Evolutionary conservation across 495 filamentous ascomycete genomes (phyloP).

Genomic region (Penicillium ucsense): DNA sequence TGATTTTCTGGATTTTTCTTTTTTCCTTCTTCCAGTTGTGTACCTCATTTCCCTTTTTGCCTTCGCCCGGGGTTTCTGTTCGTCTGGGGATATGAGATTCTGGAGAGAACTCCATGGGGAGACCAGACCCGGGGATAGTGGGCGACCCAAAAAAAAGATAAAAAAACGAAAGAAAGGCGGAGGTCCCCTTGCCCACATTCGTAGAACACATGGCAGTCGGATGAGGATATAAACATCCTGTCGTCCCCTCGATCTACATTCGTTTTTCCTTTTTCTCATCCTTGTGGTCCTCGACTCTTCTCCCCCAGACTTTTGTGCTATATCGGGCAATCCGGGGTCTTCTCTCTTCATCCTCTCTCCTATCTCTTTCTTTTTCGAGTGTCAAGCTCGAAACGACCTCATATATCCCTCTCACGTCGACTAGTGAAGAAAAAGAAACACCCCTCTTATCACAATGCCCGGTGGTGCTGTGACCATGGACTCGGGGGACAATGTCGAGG

Average conservation of each 20-base stretch:
- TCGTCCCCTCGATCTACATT: neutral
- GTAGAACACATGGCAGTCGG: too few species aligned
- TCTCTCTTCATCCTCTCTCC: neutral
- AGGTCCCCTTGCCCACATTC: too few species aligned
- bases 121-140: too few species aligned
- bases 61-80: neutral
- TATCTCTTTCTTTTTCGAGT: neutral
- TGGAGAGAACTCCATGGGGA: neutral
- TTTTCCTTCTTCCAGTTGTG: neutral
- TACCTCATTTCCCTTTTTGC: neutral
- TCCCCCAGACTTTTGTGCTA: too few species aligned
- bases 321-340: too few species aligned
- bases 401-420: neutral
- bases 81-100: conserved; percentile 4
- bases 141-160: too few species aligned
- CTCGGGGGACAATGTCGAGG: conserved; percentile 27
- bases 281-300: neutral
- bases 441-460: conserved; percentile 9
- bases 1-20: too few species aligned
- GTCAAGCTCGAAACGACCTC: neutral
- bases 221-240: conserved; percentile 10
- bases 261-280: neutral
- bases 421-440: conserved; percentile 1
- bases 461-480: conserved; percentile 9
- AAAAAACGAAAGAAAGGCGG: too few species aligned